Evolutionary conservation across 257 asterid species (phyloP), one percentile per base, ranked within the genome.

Genomic region (Plantago major): DNA sequence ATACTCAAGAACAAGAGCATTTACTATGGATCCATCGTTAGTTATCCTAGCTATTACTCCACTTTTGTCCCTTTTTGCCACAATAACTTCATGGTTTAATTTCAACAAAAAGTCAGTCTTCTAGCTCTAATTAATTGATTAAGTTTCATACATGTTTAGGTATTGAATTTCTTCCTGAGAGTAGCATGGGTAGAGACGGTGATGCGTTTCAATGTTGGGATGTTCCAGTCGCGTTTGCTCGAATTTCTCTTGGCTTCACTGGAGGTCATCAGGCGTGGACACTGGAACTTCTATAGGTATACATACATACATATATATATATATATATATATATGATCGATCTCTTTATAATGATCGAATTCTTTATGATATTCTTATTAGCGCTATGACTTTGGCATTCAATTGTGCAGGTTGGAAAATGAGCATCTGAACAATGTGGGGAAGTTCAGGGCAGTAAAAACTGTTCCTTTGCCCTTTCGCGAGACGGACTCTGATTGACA

Each of bases 211-310:
- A 83, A 75, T 6, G 43, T 71, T 12, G 76, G 95, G 70, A 14
- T 61, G 65, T 72, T 89, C 10, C 89, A 93, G 78, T 80, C 82
- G 0, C 80, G 85, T 13, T 60, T 93, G 81, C 80, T 93, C 26
- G 94, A 85, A 17, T 93, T 93, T 60, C 45, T 67, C 46, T 80
- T 93, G 42, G 97, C 97, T 59, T 93, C 99, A 0, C 51, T 93
- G 43, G 99, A 93, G 81, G 88, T 93, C 66, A 78, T 93, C 14
- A 85, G 99, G 6, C 99, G 99, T 12, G 99, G 97, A 18, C 99
- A 93, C 55, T 93, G 99, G 99, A 93, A 93, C 79, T 92, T 72
- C 74, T 92, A 88, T 47, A 89, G 98, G 98, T 92, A 74, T 46
- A 60, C 26, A 22, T 22, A 42, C 11, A 14, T 1, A 12, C 13